Conservation (phyloP, 495 filamentous ascomycete genomes). For the Viridothelium virens region DNA sequence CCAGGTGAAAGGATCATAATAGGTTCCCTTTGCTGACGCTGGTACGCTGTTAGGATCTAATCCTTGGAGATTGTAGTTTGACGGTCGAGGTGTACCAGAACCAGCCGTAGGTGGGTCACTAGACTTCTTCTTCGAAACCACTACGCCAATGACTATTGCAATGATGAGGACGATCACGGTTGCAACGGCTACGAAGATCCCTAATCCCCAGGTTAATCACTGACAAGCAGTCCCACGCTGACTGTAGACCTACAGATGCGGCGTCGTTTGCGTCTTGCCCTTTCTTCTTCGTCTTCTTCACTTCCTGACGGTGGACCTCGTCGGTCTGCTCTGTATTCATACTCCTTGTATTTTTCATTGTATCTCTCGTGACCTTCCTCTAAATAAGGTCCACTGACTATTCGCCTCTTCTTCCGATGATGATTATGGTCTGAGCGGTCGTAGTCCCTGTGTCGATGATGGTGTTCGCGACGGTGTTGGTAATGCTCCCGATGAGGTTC, state of each 20-base stretch:
- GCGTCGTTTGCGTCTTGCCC: conserved; percentile 28
- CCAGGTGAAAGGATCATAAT: conserved; percentile 89
- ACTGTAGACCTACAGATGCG: conserved; percentile 26
- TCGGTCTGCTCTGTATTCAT: conserved; percentile 28
- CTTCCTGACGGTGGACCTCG: conserved; percentile 27
- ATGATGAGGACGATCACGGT: conserved; percentile 60
- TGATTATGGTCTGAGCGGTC: conserved; percentile 16
- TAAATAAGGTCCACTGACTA: conserved; percentile 34
- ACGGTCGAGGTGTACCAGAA: conserved; percentile 34
- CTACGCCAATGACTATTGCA: conserved; percentile 64
- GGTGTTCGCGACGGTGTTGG: conserved; percentile 4
- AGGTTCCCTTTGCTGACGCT: conserved; percentile 57
- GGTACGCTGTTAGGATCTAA: conserved; percentile 60
- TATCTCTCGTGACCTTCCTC: conserved; percentile 31
- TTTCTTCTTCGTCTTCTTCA: conserved; percentile 29
- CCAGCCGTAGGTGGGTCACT: conserved; percentile 19
- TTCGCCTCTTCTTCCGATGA: conserved; percentile 26
- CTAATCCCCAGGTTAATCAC: conserved; percentile 38
- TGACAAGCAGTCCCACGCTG: conserved; percentile 13
- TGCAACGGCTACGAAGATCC: conserved; percentile 48
- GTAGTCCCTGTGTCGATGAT: conserved; percentile 16
- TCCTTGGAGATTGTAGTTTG: conserved; percentile 50
- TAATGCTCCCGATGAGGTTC: conserved; percentile 14
- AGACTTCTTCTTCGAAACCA: conserved; percentile 58
- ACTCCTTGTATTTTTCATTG: conserved; percentile 28